Conservation (phyloP, 1,284 basidiomycete species). For the Boletus hoseneyae region DNA sequence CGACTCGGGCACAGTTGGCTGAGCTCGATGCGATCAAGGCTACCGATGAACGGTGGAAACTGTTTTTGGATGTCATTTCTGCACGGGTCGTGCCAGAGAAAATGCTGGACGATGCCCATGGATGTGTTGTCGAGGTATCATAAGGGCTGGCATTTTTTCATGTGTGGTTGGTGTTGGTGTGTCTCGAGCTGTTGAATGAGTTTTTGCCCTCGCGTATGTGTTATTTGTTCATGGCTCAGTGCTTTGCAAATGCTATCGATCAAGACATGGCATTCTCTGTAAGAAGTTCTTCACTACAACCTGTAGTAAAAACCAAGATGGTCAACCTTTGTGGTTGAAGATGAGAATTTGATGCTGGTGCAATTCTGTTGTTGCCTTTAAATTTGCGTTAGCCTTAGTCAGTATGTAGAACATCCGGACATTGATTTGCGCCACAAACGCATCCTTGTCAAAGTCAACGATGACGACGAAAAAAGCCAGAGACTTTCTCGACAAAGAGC, state of each 20-base stretch:
- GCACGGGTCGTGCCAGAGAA: conserved; percentile 3
- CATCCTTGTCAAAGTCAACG: not conserved
- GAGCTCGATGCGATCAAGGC: conserved; percentile 14
- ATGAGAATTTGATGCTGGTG: too few species aligned
- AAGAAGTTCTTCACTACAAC: too few species aligned
- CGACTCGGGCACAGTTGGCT: conserved; percentile 25
- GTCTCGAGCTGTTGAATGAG: not conserved
- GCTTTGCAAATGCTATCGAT: too few species aligned
- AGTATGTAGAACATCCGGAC: too few species aligned
- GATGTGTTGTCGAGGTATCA: not conserved
- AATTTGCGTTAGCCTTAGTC: too few species aligned
- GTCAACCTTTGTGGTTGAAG: too few species aligned
- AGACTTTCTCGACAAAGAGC: conserved; percentile 61
- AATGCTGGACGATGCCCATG: not conserved
- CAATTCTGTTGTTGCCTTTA: too few species aligned
- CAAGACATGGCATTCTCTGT: too few species aligned
- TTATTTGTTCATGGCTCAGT: too few species aligned
- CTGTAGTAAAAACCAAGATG: too few species aligned
- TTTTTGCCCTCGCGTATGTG: not conserved
- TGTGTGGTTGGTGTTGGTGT: not conserved
- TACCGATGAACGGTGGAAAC: conserved; percentile 21
- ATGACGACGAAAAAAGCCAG: conserved; percentile 47
- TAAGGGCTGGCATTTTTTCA: not conserved
- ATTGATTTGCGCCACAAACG: conserved; percentile 9
- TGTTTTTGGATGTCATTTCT: conserved; percentile 17